phyloP scores from a whole-genome alignment of 2,329 filamentous ascomycete genomes.

The Penicillium rolfsii region DNA sequence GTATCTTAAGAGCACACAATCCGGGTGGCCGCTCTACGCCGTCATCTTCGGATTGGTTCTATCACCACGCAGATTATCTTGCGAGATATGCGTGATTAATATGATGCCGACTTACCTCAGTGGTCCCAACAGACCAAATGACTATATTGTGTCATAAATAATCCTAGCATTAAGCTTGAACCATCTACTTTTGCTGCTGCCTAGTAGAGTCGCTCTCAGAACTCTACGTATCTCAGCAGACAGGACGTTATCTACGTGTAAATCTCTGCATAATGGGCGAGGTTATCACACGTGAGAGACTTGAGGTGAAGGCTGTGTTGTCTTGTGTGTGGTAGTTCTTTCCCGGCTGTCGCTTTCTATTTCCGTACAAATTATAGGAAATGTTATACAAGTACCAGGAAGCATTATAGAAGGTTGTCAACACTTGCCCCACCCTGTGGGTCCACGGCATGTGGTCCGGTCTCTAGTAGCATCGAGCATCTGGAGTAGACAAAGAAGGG shows the following conservation, averaged over 20 bases:
- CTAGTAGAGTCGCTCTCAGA: background rate
- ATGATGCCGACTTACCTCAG: no score
- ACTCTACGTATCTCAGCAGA: background rate
- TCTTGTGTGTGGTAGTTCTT: background rate
- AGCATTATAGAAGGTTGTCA: slow-evolving; percentile 2
- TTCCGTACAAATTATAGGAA: background rate
- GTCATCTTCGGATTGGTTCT: no score
- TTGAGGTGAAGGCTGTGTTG: background rate
- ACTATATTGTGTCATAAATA: background rate
- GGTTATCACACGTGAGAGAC: background rate
- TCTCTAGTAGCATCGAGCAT: background rate
- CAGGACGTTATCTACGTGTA: background rate
- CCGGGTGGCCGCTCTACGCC: no score
- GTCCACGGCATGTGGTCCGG: background rate
- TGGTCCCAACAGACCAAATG: background rate
- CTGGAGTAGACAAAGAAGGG: background rate
- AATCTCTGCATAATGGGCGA: background rate
- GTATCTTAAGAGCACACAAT: no score
- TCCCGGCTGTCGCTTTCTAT: background rate
- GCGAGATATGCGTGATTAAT: no score
- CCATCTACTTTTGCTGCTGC: background rate
- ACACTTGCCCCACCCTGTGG: slow-evolving; percentile 12
- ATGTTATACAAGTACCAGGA: slow-evolving; percentile 1
- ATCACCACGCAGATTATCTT: no score
- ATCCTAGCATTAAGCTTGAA: background rate